Evolutionary conservation across 257 asterid genomes (phyloP), one percentile per base, ranked within the genome.

Genomic region (Nicotiana sylvestris): DNA sequence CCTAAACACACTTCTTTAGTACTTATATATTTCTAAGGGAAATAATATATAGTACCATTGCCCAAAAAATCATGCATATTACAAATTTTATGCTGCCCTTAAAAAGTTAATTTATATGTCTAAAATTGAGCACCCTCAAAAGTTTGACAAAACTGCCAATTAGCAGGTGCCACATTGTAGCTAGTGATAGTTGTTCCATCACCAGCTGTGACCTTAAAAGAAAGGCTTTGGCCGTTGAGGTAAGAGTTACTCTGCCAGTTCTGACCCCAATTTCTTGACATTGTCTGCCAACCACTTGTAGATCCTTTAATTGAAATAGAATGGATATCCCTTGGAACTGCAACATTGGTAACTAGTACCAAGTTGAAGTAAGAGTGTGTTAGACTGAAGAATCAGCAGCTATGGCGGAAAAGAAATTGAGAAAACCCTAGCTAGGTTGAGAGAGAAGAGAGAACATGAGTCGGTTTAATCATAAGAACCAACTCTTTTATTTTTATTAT

Each of bases 251-350:
- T 85, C 27, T 90, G 93, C 93, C 93, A 90, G 15, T 87, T 90
- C 60, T 90, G 93, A 2, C 93, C 93, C 89, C 91, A 88, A 10
- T 88, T 90, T 30, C 91, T 87, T 3, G 90, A 82, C 91, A 90
- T 85, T 9, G 84, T 16, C 66, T 81, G 90, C 93, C 91, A 90
- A 2, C 88, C 90, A 0, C 84, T 85, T 39, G 33, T 79, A 6
- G 90, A 85, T 82, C 93, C 93, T 81, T 89, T 90, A 81, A 90
- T 84, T 21, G 88, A 84, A 0, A 87, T 87, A 7, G 87, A 13
- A 56, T 81, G 91, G 49, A 88, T 82, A 62, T 90, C 93, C 16
- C 93, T 91, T 77, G 91, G 85, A 32, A 90, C 92, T 2, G 87
- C 93, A 43, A 89, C 92, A 55, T 90, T 90, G 84, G 85, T 86